Conservation (phyloP, 2,329 filamentous ascomycete genomes). For the Diplodia intermedia region DNA sequence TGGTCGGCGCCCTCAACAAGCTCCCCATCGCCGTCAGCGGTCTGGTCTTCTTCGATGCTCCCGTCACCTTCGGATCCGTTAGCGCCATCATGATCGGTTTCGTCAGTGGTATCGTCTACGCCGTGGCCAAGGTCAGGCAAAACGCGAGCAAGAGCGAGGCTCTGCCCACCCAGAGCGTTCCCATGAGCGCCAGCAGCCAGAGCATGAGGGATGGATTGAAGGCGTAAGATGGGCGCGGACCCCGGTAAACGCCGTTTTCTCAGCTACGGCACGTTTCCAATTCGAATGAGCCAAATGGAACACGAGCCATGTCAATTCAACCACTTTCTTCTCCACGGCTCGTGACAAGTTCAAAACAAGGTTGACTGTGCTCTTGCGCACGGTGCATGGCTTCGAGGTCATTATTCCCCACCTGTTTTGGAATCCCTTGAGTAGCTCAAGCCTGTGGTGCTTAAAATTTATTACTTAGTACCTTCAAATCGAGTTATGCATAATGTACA, state of each 20-base stretch:
- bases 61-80: slow-evolving; percentile 89
- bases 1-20: slow-evolving; percentile 98
- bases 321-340: not conserved
- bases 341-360: not conserved
- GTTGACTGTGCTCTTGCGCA: not conserved
- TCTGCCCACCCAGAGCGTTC: slow-evolving; percentile 70
- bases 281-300: slow-evolving; percentile 24
- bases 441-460: slow-evolving; percentile 12
- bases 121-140: slow-evolving; percentile 85
- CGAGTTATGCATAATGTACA: slow-evolving; percentile 25
- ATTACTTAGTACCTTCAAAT: slow-evolving; percentile 9
- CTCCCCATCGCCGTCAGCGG: slow-evolving; percentile 88
- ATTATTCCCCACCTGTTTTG: not conserved
- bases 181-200: slow-evolving; percentile 87
- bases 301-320: not conserved
- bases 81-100: slow-evolving; percentile 92
- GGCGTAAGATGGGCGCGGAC: slow-evolving; percentile 41
- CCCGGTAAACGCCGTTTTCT: not conserved
- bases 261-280: slow-evolving; percentile 1
- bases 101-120: slow-evolving; percentile 88
- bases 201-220: slow-evolving; percentile 88
- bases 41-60: slow-evolving; percentile 92
- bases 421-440: slow-evolving; percentile 5
- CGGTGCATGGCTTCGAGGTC: slow-evolving; percentile 9
- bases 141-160: slow-evolving; percentile 67